phyloP scores from a whole-genome alignment of 345 rosid genomes.

The Syzygium aromaticum region DNA sequence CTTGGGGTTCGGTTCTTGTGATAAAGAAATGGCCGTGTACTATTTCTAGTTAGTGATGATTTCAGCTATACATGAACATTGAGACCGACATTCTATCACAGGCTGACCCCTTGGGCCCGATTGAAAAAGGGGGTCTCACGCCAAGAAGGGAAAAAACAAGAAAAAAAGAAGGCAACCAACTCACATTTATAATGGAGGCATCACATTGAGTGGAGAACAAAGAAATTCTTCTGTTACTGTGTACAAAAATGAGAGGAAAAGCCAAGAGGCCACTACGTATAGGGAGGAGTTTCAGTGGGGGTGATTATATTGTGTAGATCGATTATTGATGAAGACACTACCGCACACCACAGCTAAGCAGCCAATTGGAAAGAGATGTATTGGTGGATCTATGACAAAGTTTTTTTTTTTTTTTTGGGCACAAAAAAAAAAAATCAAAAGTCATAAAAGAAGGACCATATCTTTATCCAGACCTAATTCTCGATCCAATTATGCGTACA shows the following conservation, averaged over 20 bases:
- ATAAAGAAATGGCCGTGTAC: not conserved
- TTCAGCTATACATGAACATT: not conserved
- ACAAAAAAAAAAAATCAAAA: not conserved
- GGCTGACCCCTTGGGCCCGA: not conserved
- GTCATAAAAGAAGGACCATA: not conserved
- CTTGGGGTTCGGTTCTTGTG: not conserved
- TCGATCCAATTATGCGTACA: not conserved
- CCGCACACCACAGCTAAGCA: not conserved
- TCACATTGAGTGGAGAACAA: not conserved
- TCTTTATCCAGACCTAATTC: not conserved
- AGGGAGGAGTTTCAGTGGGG: not conserved
- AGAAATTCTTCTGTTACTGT: not conserved
- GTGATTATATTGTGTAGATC: not conserved
- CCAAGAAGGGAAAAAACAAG: not conserved
- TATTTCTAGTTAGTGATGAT: not conserved
- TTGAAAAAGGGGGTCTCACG: not conserved
- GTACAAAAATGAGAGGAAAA: not conserved
- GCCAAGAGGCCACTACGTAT: not conserved
- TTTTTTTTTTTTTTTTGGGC: not conserved
- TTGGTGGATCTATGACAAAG: not conserved
- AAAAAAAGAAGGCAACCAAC: not conserved
- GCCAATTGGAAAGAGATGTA: not conserved
- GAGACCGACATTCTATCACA: not conserved
- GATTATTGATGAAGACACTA: not conserved
- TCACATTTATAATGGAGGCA: not conserved